Evolutionary conservation across 1,284 basidiomycete genomes (phyloP).

Genomic region (Malassezia nana): DNA sequence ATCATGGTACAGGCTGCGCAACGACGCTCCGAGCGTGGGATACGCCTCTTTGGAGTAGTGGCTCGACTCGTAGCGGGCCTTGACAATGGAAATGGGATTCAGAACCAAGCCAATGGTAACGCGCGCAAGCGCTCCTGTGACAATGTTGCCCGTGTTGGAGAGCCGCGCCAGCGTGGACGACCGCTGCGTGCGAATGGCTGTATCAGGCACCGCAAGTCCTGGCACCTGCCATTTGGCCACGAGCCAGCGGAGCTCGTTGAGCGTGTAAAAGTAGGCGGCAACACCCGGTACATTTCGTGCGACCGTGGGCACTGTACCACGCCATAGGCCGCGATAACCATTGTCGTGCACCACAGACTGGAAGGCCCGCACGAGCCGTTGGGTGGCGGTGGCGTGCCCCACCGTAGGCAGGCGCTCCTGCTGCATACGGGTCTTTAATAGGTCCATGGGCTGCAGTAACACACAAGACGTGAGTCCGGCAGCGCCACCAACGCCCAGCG

Average conservation of each 20-base stretch:
- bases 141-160: constrained; percentile 68
- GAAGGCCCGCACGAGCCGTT: constrained; percentile 10
- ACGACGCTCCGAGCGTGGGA: constrained; percentile 27
- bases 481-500: constrained; percentile 36
- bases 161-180: constrained; percentile 53
- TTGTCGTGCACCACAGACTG: constrained; percentile 11
- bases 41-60: constrained; percentile 36
- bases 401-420: constrained; percentile 17
- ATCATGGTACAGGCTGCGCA: constrained; percentile 54
- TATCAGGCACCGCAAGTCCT: constrained; percentile 52
- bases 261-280: constrained; percentile 45
- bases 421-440: constrained; percentile 46
- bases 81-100: constrained; percentile 87
- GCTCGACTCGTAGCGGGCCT: constrained; percentile 72
- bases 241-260: constrained; percentile 32
- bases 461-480: constrained; percentile 45
- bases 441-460: constrained; percentile 42
- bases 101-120: constrained; percentile 75
- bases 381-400: background rate
- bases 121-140: constrained; percentile 77
- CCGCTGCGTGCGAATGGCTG: constrained; percentile 69
- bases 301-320: constrained; percentile 43
- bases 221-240: constrained; percentile 32
- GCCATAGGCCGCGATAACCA: constrained; percentile 38
- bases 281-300: constrained; percentile 46